Base-by-base conservation (phyloP, 768 basidiomycete genomes). In the Butyriboletus loyo region DNA sequence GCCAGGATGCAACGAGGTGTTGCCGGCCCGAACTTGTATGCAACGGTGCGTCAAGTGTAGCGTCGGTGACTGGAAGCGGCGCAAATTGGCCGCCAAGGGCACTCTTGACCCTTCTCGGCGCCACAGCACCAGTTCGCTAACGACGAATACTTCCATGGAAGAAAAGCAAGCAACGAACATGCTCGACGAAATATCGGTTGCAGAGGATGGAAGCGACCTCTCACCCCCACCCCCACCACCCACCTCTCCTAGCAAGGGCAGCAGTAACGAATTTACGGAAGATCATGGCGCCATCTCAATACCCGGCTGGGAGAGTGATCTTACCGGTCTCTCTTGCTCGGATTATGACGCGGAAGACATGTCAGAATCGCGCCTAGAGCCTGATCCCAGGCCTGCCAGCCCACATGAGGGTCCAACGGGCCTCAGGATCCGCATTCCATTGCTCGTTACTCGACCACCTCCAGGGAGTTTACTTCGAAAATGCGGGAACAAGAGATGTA, bases 401-500 rank as follows among this genome's bases (percentile, higher is more conserved):
- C 15, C 40, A n/a, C 21, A 30, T 8, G 46, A 4, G 5, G 31
- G 38, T 11, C 9, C 34, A 19, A 45, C 47, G 3, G 28, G 47
- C 24, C 7, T 55, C 54, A 58, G 45, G 45, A 66, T 70, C n/a
- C 58, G 39, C 31, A 50, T 69, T 19, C 68, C 68, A 11, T 24
- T 66, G 24, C 54, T 69, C 37, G 27, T 49, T 4, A 32, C 50
- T 0, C 63, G 14, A 41, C 60, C 56, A 5, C 56, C 66, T 4
- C 32, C 54, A 9, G 54, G 42, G 5, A 32, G 21, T 10, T 7
- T 5, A 5, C 35, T 47, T 21, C 60, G 39, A 13, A 69, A 70
- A 34, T 79, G 78, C 50, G 64, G 58, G 3, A 68, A 67, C 49
- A 59, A 61, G 36, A 52, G 62, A 43, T 79, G 77, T 40, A 66